These are phyloP conservation scores for Pseudohalonectria lignicola DNA, from an alignment of 2,329 filamentous ascomycete species.

Conservation along the genomic window DNA sequence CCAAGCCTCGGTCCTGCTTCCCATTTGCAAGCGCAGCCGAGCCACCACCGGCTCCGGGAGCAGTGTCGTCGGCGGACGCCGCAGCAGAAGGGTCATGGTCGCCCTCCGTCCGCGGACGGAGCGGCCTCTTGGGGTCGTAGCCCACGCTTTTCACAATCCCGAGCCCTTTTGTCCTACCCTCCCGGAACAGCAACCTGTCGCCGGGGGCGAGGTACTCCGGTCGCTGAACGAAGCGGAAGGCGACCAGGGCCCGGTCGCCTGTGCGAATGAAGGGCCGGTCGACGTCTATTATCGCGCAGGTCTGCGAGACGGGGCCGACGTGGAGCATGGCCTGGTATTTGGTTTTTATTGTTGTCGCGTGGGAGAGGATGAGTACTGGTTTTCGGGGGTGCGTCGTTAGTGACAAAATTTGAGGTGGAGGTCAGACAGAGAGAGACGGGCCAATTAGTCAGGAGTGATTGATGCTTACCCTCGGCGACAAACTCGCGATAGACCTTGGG, in stretches of 20 bases:
- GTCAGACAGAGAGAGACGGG: neutral
- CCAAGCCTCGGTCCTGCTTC: too few relatives aligned
- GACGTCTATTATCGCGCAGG: constrained; percentile 93
- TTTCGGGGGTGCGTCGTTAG: neutral
- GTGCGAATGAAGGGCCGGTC: constrained; percentile 93
- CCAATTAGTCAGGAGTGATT: neutral
- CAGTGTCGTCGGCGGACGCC: neutral
- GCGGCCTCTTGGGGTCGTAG: constrained; percentile 58
- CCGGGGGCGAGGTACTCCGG: constrained; percentile 87
- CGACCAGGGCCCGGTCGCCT: constrained; percentile 85
- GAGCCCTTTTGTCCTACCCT: constrained; percentile 88
- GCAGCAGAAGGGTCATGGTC: too few relatives aligned
- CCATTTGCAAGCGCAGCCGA: too few relatives aligned
- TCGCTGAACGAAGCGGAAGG: constrained; percentile 87
- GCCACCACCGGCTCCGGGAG: neutral
- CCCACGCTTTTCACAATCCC: constrained; percentile 89
- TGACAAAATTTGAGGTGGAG: neutral
- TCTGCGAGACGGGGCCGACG: constrained; percentile 89
- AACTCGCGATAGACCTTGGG: constrained; percentile 69
- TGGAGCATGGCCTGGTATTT: constrained; percentile 98
- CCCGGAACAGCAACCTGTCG: constrained; percentile 83
- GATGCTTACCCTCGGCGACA: constrained; percentile 55
- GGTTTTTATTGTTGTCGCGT: constrained; percentile 92
- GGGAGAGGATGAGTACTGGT: constrained; percentile 79
- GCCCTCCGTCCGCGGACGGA: constrained; percentile 13